Evolutionary conservation across 2,329 filamentous ascomycete species (phyloP).

Genomic region (Neofusicoccum cordaticola): DNA sequence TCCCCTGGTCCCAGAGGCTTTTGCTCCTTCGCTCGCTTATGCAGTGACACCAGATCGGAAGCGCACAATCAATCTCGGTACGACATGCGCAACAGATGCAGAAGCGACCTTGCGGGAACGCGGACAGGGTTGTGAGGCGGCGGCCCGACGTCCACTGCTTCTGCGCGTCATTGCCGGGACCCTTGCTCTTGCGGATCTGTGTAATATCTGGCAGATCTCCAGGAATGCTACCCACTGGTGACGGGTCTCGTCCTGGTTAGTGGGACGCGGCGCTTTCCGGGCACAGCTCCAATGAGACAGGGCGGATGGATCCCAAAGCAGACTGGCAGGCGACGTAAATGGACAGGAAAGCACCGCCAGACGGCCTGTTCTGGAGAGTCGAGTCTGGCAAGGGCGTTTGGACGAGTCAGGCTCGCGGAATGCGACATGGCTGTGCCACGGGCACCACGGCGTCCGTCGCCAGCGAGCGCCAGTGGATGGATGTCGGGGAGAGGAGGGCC

Average conservation of each 20-base stretch:
- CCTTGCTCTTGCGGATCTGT: slow-evolving; percentile 8
- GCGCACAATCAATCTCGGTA: slow-evolving; percentile 16
- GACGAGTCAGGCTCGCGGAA: background rate
- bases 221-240: slow-evolving; percentile 3
- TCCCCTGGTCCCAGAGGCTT: slow-evolving; percentile 9
- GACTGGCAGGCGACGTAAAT: background rate
- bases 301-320: background rate
- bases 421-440: background rate
- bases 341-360: background rate
- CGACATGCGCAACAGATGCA: slow-evolving; percentile 11
- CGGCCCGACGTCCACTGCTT: slow-evolving; percentile 8
- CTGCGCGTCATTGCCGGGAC: slow-evolving; percentile 13
- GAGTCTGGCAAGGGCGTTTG: background rate
- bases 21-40: slow-evolving; percentile 16
- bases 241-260: slow-evolving; percentile 10
- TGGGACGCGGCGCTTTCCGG: slow-evolving; percentile 3
- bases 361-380: background rate
- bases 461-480: background rate
- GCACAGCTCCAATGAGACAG: slow-evolving; percentile 1
- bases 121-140: background rate
- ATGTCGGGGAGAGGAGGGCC: background rate
- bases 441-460: background rate
- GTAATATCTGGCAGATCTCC: slow-evolving; percentile 11
- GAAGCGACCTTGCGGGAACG: slow-evolving; percentile 13
- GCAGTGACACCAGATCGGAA: slow-evolving; percentile 14